A percentile compares a stretch with the other conserved stretches of the same genome.
These are phyloP conservation scores for Agrostemma githago DNA, from an alignment of 148 eudicot genomes.

Conservation along the genomic window DNA sequence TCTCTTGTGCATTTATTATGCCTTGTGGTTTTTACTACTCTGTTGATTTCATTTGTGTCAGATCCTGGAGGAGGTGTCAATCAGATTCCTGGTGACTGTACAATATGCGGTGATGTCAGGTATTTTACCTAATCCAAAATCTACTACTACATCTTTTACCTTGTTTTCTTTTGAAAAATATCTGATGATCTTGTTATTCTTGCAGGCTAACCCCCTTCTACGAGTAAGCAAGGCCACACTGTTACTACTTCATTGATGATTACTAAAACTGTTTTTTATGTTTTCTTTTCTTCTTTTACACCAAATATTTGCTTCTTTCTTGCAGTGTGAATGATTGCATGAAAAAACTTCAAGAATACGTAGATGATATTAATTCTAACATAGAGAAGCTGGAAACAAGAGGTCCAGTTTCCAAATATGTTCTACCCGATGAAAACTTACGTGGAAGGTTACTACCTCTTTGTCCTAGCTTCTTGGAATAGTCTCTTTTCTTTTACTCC, in stretches of 20 bases:
- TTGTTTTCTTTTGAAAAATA: not conserved
- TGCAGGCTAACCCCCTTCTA: constrained; percentile 98
- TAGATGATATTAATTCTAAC: constrained; percentile 80
- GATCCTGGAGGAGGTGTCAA: constrained; percentile 97
- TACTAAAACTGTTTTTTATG: not conserved
- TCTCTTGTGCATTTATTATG: constrained; percentile 1
- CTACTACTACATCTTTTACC: not conserved
- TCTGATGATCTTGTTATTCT: constrained; percentile 22
- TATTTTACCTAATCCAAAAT: constrained; percentile 21
- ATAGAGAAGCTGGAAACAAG: constrained; percentile 72
- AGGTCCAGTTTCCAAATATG: constrained; percentile 95
- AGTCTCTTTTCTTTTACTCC: not conserved
- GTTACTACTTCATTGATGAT: not conserved
- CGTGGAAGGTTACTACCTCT: constrained; percentile 65
- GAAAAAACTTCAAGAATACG: constrained; percentile 69
- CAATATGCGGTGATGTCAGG: constrained; percentile 94
- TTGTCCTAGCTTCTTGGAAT: not conserved
- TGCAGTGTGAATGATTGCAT: constrained; percentile 71
- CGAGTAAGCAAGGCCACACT: constrained; percentile 42
- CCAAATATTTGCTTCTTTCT: not conserved
- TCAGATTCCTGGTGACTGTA: constrained; percentile 89
- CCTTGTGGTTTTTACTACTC: not conserved
- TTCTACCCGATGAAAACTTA: constrained; percentile 76
- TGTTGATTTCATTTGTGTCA: constrained; percentile 26
- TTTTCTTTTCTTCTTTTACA: not conserved